Base-by-base conservation (phyloP, 768 basidiomycete genomes). In the Phanerodontia chrysosporium region DNA sequence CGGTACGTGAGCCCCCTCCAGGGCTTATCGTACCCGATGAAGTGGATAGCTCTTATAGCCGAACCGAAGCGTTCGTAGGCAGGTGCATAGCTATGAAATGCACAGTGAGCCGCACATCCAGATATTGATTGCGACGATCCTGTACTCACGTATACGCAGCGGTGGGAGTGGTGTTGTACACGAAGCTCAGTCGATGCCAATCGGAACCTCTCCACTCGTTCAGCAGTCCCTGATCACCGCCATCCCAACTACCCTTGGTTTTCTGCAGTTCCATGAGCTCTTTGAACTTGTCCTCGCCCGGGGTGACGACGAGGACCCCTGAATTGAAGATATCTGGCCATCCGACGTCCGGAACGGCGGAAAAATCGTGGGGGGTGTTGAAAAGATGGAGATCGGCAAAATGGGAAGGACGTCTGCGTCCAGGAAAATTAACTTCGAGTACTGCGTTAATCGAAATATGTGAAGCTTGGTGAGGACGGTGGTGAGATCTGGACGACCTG, bases 321-420 rank as follows among this genome's bases (percentile, higher is more conserved):
- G 95, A 96, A 72, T 99, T 99, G 79, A 99, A 99, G 61, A 97
- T 95, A 74, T 99, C 97, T 42, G 97, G 97, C 97, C 97, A 99
- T 65, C 97, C 97, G 30, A 95, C 92, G 72, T 99, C 97, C 12
- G 97, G 95, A 8, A 87, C 90, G 9, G 97, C 97, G 44, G 95
- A 88, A 69, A 99, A 95, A 62, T 91, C 86, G 70, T 88, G 79
- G 3, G 89, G 82, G 49, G 90, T 73, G 32, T 80, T 78, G 73
- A 99, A 98, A n/a, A 99, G 85, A 74, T 96, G 95, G 92, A 89
- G 56, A 99, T 78, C 28, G 96, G 91, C 51, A 89, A 84, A 52
- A 92, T 79, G 55, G 92, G 91, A 64, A 96, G 88, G 52, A 94
- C 84, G 70, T 96, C 93, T 65, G 93, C 94, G 72, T 96, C 93